A percentile compares a stretch with the other conserved stretches of the same genome.
Evolutionary conservation across 2,329 filamentous ascomycete genomes (phyloP).

Genomic region (Penicillium concentricum): DNA sequence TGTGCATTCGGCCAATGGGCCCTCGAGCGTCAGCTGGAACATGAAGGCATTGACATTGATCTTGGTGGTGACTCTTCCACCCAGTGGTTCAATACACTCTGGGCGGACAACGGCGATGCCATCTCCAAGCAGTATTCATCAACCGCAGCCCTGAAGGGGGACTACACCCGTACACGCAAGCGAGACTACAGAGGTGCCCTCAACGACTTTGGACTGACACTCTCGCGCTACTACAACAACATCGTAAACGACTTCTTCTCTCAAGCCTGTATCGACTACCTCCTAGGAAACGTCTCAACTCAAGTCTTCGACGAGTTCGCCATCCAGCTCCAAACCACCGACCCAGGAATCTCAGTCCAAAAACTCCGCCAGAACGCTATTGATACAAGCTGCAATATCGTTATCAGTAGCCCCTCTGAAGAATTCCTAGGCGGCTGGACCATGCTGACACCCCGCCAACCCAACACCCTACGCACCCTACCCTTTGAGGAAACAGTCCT

Average conservation of each 20-base stretch:
- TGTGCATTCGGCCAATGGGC: constrained; percentile 83
- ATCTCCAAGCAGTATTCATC: constrained; percentile 95
- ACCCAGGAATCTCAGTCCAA: constrained; percentile 82
- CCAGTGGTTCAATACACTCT: constrained; percentile 91
- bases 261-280: constrained; percentile 90
- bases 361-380: constrained; percentile 86
- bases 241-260: constrained; percentile 98
- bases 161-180: constrained; percentile 89
- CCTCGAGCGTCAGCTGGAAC: constrained; percentile 74
- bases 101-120: constrained; percentile 97
- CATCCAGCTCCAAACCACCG: constrained; percentile 85
- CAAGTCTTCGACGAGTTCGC: constrained; percentile 93
- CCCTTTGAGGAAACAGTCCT: constrained; percentile 88
- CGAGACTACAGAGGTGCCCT: constrained; percentile 87
- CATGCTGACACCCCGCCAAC: constrained; percentile 70
- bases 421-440: constrained; percentile 90
- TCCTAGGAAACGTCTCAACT: constrained; percentile 82
- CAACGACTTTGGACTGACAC: constrained; percentile 84
- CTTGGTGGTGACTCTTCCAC: constrained; percentile 75
- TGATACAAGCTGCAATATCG: constrained; percentile 81
- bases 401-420: constrained; percentile 78
- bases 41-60: constrained; percentile 73
- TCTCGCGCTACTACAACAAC: constrained; percentile 74
- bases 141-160: constrained; percentile 92
- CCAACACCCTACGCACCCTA: constrained; percentile 66